phyloP scores from a whole-genome alignment of 805 yeast species.

The Jamesozyma jinghongensis region DNA sequence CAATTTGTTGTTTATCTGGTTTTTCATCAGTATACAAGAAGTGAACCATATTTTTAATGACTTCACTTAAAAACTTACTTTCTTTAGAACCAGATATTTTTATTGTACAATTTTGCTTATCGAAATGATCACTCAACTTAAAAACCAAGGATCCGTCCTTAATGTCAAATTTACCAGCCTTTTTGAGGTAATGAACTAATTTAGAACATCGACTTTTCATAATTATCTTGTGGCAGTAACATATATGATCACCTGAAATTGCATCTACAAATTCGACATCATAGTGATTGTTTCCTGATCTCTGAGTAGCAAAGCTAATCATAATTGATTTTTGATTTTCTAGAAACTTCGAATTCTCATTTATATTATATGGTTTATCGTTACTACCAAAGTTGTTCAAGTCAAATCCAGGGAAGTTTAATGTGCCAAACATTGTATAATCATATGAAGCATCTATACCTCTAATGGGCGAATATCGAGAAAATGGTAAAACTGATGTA shows the following conservation, averaged over 20 bases:
- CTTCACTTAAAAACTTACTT: background rate
- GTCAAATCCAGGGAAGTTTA: background rate
- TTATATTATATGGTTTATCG: background rate
- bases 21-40: constrained; percentile 22
- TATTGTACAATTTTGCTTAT: constrained; percentile 5
- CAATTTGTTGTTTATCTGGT: constrained; percentile 8
- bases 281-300: constrained; percentile 1
- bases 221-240: constrained; percentile 21
- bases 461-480: constrained; percentile 42
- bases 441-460: background rate
- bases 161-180: constrained; percentile 1
- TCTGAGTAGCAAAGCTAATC: background rate
- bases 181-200: constrained; percentile 6
- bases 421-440: background rate
- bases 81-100: background rate
- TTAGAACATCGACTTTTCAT: constrained; percentile 11
- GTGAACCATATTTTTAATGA: constrained; percentile 8
- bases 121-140: background rate
- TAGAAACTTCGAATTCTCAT: background rate
- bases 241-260: constrained; percentile 5
- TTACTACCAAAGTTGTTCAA: background rate
- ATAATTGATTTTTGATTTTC: background rate
- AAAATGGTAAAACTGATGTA: constrained; percentile 44
- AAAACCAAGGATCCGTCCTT: constrained; percentile 6
- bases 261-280: constrained; percentile 16